Base-by-base conservation (phyloP, 768 basidiomycete species). In the Hypsizygus marmoreus region DNA sequence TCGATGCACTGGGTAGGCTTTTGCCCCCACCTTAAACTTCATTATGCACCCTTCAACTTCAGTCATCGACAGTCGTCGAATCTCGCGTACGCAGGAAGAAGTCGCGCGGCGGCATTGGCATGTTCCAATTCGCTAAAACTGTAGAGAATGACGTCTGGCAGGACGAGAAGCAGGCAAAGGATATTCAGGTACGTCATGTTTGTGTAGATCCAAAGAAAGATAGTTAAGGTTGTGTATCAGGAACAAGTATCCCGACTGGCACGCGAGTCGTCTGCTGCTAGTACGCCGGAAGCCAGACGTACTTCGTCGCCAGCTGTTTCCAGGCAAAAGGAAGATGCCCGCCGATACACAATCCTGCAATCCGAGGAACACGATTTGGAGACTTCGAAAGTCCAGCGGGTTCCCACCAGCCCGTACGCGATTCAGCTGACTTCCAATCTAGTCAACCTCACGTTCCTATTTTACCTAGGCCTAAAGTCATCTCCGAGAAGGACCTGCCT, bases 71-170 rank as follows among this genome's bases (percentile, higher is more conserved):
- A 46, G 51, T 60, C 40, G 72, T 88, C 50, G 87, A 89, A 62
- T 77, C 82, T 19, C 68, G 74, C 12, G 63, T 72, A 30, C 77
- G 75, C 24, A 67, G 80, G 46, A 89, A 88, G 67, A 88, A 81
- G 60, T 73, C 81, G 4, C 75, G 79, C 7, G 71, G 72, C 12
- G 71, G 72, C 19, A 60, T 68, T 22, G 82, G 82, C 32, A 77
- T 91, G 20, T 91, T 91, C 55, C 83, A 90, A 60, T 90, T 88
- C 63, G 87, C 86, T 0, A 82, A 84, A 56, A 91, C 89, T 0
- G 82, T 91, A 14, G 89, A 91, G 53, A 68, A 75, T 20, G 75
- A 73, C 25, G 79, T 72, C 23, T 91, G 86, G 87, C 71, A 84
- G 32, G 80, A 88, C 59, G 77, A 75, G 35, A 62, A 68, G 48